Evolutionary conservation across 73 alveolate genomes (phyloP).

Genomic region (Vitrella brassicaformis): DNA sequence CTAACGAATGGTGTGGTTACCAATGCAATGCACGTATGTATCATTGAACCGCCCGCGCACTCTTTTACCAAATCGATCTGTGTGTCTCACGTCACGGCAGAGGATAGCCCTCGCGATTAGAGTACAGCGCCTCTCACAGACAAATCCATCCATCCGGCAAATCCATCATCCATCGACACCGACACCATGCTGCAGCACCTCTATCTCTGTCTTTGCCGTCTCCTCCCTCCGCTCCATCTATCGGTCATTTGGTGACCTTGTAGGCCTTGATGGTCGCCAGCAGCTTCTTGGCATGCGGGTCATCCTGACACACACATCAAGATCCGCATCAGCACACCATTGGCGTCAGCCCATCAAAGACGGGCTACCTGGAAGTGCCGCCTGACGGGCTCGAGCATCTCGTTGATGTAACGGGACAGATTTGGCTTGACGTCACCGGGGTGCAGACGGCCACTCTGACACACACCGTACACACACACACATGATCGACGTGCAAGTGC

Average conservation of each 20-base stretch:
- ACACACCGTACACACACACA: constrained; percentile 41
- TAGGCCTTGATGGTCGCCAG: neutral
- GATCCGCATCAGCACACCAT: neutral
- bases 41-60: too few species aligned
- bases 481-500: neutral
- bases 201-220: too few species aligned
- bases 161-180: too few species aligned
- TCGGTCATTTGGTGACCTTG: neutral
- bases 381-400: constrained; percentile 14
- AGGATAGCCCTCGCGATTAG: too few species aligned
- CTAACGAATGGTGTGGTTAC: too few species aligned
- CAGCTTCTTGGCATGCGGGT: neutral
- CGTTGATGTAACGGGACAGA: constrained; percentile 48
- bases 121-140: too few species aligned
- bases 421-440: constrained; percentile 82
- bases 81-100: too few species aligned
- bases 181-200: too few species aligned
- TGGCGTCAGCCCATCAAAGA: neutral
- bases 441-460: constrained; percentile 54
- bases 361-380: constrained; percentile 16
- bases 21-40: too few species aligned
- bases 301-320: neutral
- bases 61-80: too few species aligned
- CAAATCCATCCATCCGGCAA: too few species aligned
- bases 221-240: too few species aligned